Conservation (phyloP, 495 filamentous ascomycete genomes). For the Glarea lozoyensis region DNA sequence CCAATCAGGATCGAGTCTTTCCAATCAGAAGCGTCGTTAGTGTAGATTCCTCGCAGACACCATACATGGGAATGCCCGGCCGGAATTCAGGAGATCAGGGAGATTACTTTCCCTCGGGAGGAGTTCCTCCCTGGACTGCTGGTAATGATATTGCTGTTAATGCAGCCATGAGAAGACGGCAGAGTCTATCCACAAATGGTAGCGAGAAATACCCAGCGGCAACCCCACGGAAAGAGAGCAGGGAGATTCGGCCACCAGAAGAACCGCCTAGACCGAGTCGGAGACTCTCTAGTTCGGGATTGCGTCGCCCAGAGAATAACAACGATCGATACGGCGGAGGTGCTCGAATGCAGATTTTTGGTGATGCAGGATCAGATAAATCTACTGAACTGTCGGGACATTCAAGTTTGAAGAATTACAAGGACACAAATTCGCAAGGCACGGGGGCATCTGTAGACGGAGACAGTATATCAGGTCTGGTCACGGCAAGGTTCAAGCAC, state of each 20-base stretch:
- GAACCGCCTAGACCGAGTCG: too few relatives aligned
- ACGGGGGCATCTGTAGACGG: slow-evolving; percentile 5
- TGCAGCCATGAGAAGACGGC: too few relatives aligned
- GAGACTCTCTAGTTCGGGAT: too few relatives aligned
- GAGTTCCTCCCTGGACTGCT: slow-evolving; percentile 12
- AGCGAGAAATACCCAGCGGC: too few relatives aligned
- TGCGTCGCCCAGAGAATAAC: slow-evolving; percentile 1
- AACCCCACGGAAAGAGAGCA: too few relatives aligned
- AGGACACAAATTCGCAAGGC: neutral
- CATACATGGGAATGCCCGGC: slow-evolving; percentile 23
- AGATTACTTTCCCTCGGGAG: slow-evolving; percentile 20
- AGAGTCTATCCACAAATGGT: too few relatives aligned
- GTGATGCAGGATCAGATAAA: slow-evolving; percentile 27
- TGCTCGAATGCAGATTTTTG: slow-evolving; percentile 21
- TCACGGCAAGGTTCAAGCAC: slow-evolving; percentile 75
- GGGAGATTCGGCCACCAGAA: too few relatives aligned
- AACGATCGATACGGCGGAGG: slow-evolving; percentile 10
- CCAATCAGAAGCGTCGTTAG: slow-evolving; percentile 77
- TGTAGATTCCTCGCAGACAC: slow-evolving; percentile 49
- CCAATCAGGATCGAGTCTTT: slow-evolving; percentile 56
- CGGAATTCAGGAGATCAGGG: slow-evolving; percentile 12
- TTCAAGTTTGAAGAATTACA: neutral
- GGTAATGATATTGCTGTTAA: slow-evolving; percentile 12
- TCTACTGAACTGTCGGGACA: slow-evolving; percentile 7
- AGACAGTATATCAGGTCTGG: slow-evolving; percentile 9